A percentile compares a stretch with the other conserved stretches of the same genome.
These are phyloP conservation scores for Chenopodium berlandieri DNA, from an alignment of 148 eudicot genomes.

Conservation along the genomic window DNA sequence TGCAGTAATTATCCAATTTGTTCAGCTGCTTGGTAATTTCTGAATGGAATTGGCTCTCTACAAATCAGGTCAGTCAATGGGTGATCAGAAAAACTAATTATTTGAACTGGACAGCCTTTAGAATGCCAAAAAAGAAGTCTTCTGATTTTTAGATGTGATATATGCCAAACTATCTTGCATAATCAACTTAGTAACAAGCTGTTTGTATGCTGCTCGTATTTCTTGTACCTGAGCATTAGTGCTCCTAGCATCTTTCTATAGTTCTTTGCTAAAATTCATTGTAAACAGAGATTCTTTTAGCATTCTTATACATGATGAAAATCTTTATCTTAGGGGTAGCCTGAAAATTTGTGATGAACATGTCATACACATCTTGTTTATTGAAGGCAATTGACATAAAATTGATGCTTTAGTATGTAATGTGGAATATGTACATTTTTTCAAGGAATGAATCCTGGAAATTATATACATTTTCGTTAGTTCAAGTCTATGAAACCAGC, in stretches of 20 bases:
- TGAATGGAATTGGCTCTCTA: background rate
- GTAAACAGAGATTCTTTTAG: background rate
- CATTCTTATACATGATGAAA: background rate
- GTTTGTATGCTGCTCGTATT: conserved; percentile 11
- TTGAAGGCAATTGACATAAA: background rate
- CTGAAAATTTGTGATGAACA: background rate
- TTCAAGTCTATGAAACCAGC: background rate
- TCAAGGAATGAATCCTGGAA: background rate
- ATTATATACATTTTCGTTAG: background rate
- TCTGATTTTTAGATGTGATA: background rate
- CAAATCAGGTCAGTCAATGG: conserved; percentile 2
- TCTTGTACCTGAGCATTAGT: background rate
- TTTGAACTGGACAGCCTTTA: background rate
- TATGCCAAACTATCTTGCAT: background rate
- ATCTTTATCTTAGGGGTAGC: background rate
- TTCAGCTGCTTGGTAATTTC: background rate
- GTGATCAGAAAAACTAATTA: background rate
- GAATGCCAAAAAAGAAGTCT: background rate
- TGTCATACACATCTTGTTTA: background rate
- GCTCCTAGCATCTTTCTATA: background rate
- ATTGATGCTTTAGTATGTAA: background rate
- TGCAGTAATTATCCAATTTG: background rate
- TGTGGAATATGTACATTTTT: background rate
- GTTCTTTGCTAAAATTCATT: background rate
- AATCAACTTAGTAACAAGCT: background rate